Evolutionary conservation across 495 filamentous ascomycete species (phyloP), one percentile per base, ranked within the genome.

Genomic region (Cudoniella acicularis): DNA sequence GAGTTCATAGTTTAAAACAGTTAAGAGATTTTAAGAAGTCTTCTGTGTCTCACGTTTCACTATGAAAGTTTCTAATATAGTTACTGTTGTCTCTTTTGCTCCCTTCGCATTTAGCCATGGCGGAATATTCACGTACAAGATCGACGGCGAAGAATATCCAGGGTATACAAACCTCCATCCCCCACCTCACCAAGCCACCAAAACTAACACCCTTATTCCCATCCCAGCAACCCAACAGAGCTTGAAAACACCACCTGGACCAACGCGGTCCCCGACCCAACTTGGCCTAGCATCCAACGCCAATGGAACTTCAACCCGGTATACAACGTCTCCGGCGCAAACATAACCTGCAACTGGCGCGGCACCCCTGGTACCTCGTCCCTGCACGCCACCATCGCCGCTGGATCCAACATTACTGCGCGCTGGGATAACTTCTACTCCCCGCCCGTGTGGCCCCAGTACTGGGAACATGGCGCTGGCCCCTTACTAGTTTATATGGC

Each of bases 401-500:
- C 67, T 60, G 65, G 67, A 10, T 17, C 45, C 9, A 25, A 27
- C 49, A 69, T 68, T 46, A 66, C 57, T 56, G 67, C 66, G 1
- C 55, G 57, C 27, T 68, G 52, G 53, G 61, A 65, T 41, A n/a
- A 52, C 46, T 65, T 49, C 18, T 23, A 22, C 9, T 43, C 54
- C 53, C 63, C 62, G 36, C 22, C 24, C 18, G 43, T 23, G 10
- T 58, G 49, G 16, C 8, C 8, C 8, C 8, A 8, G 36, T 9
- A 9, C 8, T 67, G 60, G 64, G 64, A 46, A 11, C 65, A 69
- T 43, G 53, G 59, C 2, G 58, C 66, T 30, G 65, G 67, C 30
- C 66, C 67, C n/a, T 59, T 68, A 18, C 59, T 63, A 10, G 66
- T 69, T 20, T 68, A 66, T 24, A 47, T 68, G 51, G 66, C 66